A percentile compares a stretch with the other conserved stretches of the same genome.
Conservation (phyloP, 1,284 basidiomycete species). For the Puccinia coronata region DNA sequence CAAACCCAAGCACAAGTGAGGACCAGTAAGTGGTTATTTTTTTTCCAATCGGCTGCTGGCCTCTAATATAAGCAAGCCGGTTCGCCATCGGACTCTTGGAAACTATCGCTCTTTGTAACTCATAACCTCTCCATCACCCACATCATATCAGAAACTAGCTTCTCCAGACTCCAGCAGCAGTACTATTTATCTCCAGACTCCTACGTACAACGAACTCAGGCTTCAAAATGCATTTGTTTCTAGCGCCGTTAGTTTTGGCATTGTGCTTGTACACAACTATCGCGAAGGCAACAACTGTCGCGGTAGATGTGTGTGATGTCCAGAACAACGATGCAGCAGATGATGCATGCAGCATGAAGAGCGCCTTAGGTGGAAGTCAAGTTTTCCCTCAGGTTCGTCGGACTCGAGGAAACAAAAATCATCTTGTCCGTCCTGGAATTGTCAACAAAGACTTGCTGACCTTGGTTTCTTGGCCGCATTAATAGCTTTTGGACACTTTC, state of each 20-base stretch:
- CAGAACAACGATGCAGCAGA: conserved; percentile 25
- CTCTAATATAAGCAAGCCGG: neutral
- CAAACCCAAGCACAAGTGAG: conserved; percentile 4
- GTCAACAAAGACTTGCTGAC: neutral
- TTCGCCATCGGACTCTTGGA: neutral
- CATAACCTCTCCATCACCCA: neutral
- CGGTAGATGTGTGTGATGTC: conserved; percentile 9
- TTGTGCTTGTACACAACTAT: neutral
- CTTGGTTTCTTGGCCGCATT: neutral
- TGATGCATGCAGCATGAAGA: conserved; percentile 37
- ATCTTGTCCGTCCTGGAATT: no score
- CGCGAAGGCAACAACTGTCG: neutral
- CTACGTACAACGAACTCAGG: neutral
- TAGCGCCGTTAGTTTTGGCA: neutral
- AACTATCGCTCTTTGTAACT: neutral
- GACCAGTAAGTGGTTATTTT: neutral
- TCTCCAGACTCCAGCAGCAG: conserved; percentile 8
- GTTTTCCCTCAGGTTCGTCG: conserved; percentile 20
- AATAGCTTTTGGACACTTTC: conserved; percentile 13
- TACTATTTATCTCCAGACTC: neutral
- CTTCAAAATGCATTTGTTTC: neutral
- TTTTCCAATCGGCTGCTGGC: neutral
- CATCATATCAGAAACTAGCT: neutral
- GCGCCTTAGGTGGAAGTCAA: conserved; percentile 35
- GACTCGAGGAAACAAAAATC: neutral